A percentile compares a stretch with the other conserved stretches of the same genome.
phyloP scores from a whole-genome alignment of 345 rosid species.

The Rubroshorea leprosula region DNA sequence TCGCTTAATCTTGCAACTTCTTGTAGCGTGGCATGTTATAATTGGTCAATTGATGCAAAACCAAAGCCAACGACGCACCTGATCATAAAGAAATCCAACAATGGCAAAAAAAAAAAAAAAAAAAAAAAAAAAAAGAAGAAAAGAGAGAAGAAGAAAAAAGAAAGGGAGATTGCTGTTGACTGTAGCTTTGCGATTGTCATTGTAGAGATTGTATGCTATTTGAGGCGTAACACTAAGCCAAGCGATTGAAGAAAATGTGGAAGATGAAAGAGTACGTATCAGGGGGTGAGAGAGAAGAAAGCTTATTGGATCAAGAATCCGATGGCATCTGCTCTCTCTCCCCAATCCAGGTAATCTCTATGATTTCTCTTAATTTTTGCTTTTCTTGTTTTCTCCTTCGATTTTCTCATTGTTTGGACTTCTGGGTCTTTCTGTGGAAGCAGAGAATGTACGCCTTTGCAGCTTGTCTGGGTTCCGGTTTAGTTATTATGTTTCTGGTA shows the following conservation, averaged over 20 bases:
- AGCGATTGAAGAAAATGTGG: too few species aligned
- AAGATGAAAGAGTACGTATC: too few species aligned
- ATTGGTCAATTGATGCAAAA: neutral
- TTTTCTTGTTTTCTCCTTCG: slow-evolving; percentile 1
- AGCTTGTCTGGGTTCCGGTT: slow-evolving; percentile 55
- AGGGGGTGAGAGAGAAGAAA: slow-evolving; percentile 22
- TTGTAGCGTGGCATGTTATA: neutral
- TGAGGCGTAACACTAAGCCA: too few species aligned
- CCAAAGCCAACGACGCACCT: too few species aligned
- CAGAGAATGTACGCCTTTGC: slow-evolving; percentile 79
- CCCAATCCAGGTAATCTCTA: slow-evolving; percentile 52
- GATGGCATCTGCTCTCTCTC: slow-evolving; percentile 71
- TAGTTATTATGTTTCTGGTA: slow-evolving; percentile 81
- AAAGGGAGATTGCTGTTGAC: too few species aligned
- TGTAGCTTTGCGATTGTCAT: too few species aligned
- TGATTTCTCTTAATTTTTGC: neutral
- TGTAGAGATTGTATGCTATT: too few species aligned
- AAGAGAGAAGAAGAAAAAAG: neutral
- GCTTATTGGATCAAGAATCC: slow-evolving; percentile 55
- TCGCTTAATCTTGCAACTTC: neutral
- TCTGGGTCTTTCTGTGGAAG: slow-evolving; percentile 16
- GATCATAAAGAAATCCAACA: too few species aligned
- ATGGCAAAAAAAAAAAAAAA: neutral
- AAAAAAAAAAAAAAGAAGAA: neutral
- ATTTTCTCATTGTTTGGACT: neutral